Evolutionary conservation across 2,329 filamentous ascomycete species (phyloP), one percentile per base, ranked within the genome.

Genomic region (Aureobasidium sp.): DNA sequence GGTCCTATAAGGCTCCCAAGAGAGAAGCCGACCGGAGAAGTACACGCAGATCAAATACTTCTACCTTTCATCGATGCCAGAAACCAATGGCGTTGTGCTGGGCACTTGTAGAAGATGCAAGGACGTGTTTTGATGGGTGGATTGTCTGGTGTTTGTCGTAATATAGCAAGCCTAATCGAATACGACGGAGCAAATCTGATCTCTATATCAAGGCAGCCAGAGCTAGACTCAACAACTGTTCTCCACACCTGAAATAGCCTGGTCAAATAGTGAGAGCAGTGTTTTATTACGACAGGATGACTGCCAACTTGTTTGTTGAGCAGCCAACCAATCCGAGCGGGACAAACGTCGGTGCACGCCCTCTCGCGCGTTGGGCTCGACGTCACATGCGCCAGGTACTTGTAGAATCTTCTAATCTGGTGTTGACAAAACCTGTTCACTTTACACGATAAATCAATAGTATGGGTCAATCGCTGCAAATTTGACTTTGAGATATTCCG

Each of bases 251-350:
- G 4, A n/a, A 27, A 57, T 34, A 21, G 27, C 29, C 16, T 27
- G 29, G 11, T 45, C 21, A 21, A 27, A 55, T 44, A 57, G 27
- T 13, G 53, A 32, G 39, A 57, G n/a, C 9, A 21, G 39, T 57
- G 39, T 45, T 32, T 42, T 5, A 57, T 57, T 57, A 57, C 53
- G 53, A 57, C 53, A 57, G 30, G 8, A 45, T 57, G 53, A 55
- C 53, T 55, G 50, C 36, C 14, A 3, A 13, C 39, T 57, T 57
- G 54, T 58, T 58, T 58, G 54, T 58, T 58, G 54, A 58, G 54
- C 53, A 14, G 25, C 25, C 14, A 42, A 54, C 21, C 41, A 21
- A 21, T 21, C 21, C 21, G 21, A 21, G 21, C 21, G 21, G 21
- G 21, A 21, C 21, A 21, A n/a, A 9, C 48, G 48, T 51, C 48